These are phyloP conservation scores for Codiaeum variegatum DNA, from an alignment of 441 rosid genomes.

Conservation along the genomic window DNA sequence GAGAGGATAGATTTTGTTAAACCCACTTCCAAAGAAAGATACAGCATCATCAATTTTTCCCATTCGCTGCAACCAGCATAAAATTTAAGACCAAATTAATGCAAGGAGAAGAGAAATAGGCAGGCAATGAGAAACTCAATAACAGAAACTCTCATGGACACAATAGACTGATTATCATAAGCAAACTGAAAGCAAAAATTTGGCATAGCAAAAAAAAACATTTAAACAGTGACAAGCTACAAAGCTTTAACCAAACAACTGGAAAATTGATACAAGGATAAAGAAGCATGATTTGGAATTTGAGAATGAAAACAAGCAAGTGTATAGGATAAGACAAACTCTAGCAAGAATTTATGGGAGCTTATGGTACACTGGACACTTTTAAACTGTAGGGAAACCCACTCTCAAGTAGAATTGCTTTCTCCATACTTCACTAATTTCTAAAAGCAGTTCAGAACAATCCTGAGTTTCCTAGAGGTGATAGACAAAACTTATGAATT, in stretches of 20 bases:
- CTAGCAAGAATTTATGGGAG: neutral
- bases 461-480: neutral
- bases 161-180: neutral
- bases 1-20: constrained; percentile 93
- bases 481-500: neutral
- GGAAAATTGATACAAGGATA: neutral
- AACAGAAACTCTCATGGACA: neutral
- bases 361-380: neutral
- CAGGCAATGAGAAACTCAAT: neutral
- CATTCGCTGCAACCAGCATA: constrained; percentile 68
- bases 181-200: neutral
- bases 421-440: constrained; percentile 6
- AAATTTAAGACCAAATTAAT: constrained; percentile 14
- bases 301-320: neutral
- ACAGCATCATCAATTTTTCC: constrained; percentile 83
- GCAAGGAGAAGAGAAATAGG: neutral
- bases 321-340: constrained; percentile 3
- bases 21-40: constrained; percentile 72
- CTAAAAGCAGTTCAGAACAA: neutral
- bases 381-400: neutral
- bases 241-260: neutral
- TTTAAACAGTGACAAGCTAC: neutral
- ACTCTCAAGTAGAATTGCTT: neutral
- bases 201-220: neutral
- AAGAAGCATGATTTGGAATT: neutral